These are phyloP conservation scores for Hypoxylon subgilvum DNA, from an alignment of 495 filamentous ascomycete species.

Conservation along the genomic window DNA sequence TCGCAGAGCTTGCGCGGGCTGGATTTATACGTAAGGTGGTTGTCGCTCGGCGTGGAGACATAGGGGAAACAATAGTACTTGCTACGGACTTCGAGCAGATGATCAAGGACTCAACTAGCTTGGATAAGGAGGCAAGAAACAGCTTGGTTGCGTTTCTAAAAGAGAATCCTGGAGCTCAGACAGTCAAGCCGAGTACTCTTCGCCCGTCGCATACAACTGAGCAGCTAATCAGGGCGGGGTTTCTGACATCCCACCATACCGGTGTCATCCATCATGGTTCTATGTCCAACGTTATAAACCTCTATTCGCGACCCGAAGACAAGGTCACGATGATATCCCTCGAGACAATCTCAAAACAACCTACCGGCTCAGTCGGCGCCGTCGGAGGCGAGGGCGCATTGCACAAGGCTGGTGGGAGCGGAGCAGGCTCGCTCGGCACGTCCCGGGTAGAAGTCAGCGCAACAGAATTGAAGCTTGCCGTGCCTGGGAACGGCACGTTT, in stretches of 20 bases:
- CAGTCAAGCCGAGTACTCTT: conserved; percentile 56
- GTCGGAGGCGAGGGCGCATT: conserved; percentile 66
- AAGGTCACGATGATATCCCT: conserved; percentile 59
- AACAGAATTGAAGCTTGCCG: conserved; percentile 63
- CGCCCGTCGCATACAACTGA: conserved; percentile 58
- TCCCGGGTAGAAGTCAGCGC: conserved; percentile 15
- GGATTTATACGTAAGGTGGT: conserved; percentile 70
- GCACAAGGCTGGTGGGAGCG: conserved; percentile 56
- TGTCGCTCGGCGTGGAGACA: conserved; percentile 67
- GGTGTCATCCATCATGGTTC: conserved; percentile 52
- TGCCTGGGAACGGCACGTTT: conserved; percentile 76
- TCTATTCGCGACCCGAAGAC: conserved; percentile 59
- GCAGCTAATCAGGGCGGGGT: conserved; percentile 71
- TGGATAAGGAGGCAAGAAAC: conserved; percentile 61
- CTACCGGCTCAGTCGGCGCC: conserved; percentile 68
- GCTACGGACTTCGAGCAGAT: conserved; percentile 65
- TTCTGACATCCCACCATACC: conserved; percentile 65
- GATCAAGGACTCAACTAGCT: conserved; percentile 49
- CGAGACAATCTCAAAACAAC: conserved; percentile 58
- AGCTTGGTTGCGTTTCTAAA: conserved; percentile 61
- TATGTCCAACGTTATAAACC: conserved; percentile 43
- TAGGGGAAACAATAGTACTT: conserved; percentile 76
- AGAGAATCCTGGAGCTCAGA: conserved; percentile 59
- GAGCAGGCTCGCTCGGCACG: conserved; percentile 28
- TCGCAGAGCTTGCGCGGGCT: conserved; percentile 64